These are phyloP conservation scores for Pseudocercospora fijiensis DNA, from an alignment of 2,329 filamentous ascomycete genomes.

Conservation along the genomic window DNA sequence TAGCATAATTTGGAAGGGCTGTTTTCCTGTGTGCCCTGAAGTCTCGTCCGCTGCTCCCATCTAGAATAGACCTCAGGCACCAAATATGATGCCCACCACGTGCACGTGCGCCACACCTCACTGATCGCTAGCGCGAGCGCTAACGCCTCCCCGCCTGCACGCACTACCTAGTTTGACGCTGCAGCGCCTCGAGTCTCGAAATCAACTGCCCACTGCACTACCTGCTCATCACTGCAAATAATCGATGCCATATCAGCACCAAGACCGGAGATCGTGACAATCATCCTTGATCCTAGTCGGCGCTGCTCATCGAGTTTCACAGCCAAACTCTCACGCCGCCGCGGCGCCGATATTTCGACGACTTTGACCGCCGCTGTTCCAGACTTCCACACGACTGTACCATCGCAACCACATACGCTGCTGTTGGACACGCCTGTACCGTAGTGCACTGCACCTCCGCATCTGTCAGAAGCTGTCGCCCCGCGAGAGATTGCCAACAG, in stretches of 20 bases:
- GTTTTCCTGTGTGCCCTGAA: neutral
- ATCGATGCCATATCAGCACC: neutral
- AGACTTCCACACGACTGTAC: neutral
- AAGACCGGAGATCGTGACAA: neutral
- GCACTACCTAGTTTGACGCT: neutral
- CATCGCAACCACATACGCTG: neutral
- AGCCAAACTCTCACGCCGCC: constrained; percentile 8
- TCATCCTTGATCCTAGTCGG: constrained; percentile 9
- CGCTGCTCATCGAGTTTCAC: constrained; percentile 13
- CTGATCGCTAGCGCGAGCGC: too few species aligned
- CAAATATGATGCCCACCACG: neutral
- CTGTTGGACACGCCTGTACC: neutral
- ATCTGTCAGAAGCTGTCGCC: neutral
- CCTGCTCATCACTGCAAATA: neutral
- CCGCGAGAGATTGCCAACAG: neutral
- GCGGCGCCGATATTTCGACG: constrained; percentile 8
- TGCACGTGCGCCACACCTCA: neutral
- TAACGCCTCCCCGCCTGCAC: too few species aligned
- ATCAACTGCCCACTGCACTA: neutral
- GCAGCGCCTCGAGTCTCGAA: too few species aligned
- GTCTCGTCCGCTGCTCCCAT: neutral
- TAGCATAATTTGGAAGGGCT: constrained; percentile 1
- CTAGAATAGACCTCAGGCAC: too few species aligned
- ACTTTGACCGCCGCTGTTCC: constrained; percentile 3
- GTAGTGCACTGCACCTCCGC: neutral